Conservation (phyloP, 192 early-diverging fungal genomes). For the Gamsiella multidivaricata region DNA sequence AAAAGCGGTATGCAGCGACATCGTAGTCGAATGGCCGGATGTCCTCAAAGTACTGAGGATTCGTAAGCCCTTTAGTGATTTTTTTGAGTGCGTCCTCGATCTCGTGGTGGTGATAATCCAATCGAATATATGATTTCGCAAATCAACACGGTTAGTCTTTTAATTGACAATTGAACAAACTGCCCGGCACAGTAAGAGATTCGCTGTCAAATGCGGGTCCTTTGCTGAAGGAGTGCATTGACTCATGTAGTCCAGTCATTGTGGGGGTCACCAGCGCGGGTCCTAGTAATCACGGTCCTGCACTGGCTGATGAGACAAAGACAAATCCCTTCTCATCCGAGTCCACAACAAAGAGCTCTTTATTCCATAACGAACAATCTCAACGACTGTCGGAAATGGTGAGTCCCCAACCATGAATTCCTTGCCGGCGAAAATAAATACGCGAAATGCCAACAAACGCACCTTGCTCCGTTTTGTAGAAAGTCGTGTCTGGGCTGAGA, state of each 20-base stretch:
- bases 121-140: neutral
- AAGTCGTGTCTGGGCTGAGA: too few species aligned
- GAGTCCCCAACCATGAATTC: constrained; percentile 36
- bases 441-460: too few species aligned
- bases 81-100: neutral
- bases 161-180: neutral
- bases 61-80: constrained; percentile 1
- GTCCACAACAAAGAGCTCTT: constrained; percentile 40
- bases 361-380: constrained; percentile 28
- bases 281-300: constrained; percentile 23
- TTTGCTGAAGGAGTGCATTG: constrained; percentile 42
- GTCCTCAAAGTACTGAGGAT: constrained; percentile 5
- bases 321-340: constrained; percentile 16
- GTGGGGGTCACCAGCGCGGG: constrained; percentile 25
- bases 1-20: neutral
- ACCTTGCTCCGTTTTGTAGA: too few species aligned
- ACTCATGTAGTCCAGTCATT: constrained; percentile 42
- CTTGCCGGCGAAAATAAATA: constrained; percentile 12
- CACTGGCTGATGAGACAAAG: constrained; percentile 20
- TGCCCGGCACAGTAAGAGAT: neutral
- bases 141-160: neutral
- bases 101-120: neutral
- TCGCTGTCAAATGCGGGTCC: constrained; percentile 39
- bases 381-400: constrained; percentile 28
- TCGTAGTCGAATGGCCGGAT: neutral